These are phyloP conservation scores for Gentiana straminea DNA, from an alignment of 257 asterid genomes.

Conservation along the genomic window DNA sequence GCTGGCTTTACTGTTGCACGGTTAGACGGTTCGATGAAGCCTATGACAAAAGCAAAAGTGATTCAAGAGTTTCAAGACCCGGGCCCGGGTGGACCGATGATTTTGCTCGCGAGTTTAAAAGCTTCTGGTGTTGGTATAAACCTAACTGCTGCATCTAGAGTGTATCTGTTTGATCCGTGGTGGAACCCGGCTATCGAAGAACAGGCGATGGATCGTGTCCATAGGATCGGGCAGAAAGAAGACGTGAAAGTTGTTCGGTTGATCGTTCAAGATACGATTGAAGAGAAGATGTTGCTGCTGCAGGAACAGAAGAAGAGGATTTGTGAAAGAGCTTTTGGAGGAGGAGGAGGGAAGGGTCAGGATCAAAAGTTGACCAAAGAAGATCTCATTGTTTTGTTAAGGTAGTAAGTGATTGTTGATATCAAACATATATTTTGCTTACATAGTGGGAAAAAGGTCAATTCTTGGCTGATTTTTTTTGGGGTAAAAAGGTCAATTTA, in stretches of 20 bases:
- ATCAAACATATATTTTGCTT: too few species aligned
- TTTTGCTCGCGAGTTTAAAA: constrained; percentile 76
- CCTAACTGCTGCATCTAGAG: constrained; percentile 73
- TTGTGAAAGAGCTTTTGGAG: constrained; percentile 57
- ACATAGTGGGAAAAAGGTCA: too few species aligned
- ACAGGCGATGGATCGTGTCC: constrained; percentile 95
- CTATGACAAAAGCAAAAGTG: constrained; percentile 47
- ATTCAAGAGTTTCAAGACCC: constrained; percentile 50
- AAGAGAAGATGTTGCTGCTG: constrained; percentile 62
- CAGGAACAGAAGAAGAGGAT: constrained; percentile 67
- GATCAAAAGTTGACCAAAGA: constrained; percentile 35
- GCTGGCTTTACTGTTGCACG: constrained; percentile 63
- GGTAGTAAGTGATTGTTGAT: background rate
- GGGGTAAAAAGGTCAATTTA: too few species aligned
- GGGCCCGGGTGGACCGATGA: constrained; percentile 52
- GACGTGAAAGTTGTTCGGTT: constrained; percentile 67
- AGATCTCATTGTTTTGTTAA: constrained; percentile 62
- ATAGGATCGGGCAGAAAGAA: constrained; percentile 73
- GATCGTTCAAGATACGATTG: constrained; percentile 66
- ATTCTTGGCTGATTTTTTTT: too few species aligned
- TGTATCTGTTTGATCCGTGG: constrained; percentile 88
- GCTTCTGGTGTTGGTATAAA: constrained; percentile 79
- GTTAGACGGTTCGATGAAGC: constrained; percentile 70
- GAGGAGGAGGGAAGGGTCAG: constrained; percentile 33
- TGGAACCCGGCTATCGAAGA: constrained; percentile 97